phyloP scores from a whole-genome alignment of 371 early-diverging fungal genomes.

The Mucor indicus region DNA sequence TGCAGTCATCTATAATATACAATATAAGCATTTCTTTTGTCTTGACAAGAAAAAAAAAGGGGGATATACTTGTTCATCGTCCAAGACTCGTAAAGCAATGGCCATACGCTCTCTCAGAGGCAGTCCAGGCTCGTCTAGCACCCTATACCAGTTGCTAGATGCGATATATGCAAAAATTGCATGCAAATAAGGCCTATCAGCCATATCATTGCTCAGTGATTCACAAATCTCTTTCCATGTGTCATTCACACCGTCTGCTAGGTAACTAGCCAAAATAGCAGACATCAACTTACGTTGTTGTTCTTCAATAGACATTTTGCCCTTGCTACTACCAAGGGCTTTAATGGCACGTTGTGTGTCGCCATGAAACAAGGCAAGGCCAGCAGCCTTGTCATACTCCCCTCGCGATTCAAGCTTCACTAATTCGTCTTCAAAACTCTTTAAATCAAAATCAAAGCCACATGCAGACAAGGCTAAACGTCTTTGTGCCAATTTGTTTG shows the following conservation, averaged over 20 bases:
- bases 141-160: conserved; percentile 70
- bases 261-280: conserved; percentile 69
- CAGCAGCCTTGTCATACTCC: conserved; percentile 82
- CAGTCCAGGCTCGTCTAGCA: conserved; percentile 60
- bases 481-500: conserved; percentile 57
- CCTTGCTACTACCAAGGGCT: conserved; percentile 52
- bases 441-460: conserved; percentile 67
- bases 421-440: conserved; percentile 64
- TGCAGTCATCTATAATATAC: conserved; percentile 35
- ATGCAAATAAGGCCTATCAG: conserved; percentile 67
- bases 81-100: conserved; percentile 72
- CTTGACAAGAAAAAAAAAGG: background rate
- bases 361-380: conserved; percentile 82
- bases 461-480: conserved; percentile 67
- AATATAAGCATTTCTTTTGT: background rate
- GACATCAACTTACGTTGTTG: conserved; percentile 78
- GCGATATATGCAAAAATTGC: conserved; percentile 80
- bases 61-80: conserved; percentile 60
- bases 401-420: conserved; percentile 63
- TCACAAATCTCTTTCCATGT: conserved; percentile 68
- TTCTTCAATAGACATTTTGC: conserved; percentile 56
- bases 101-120: conserved; percentile 73
- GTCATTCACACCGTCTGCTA: conserved; percentile 29
- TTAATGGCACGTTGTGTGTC: conserved; percentile 71
- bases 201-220: conserved; percentile 58